Percentiles rank a stretch among this genome's conserved stretches.
Conservation (phyloP, 768 basidiomycete genomes). For the Neoboletus subvelutipes region DNA sequence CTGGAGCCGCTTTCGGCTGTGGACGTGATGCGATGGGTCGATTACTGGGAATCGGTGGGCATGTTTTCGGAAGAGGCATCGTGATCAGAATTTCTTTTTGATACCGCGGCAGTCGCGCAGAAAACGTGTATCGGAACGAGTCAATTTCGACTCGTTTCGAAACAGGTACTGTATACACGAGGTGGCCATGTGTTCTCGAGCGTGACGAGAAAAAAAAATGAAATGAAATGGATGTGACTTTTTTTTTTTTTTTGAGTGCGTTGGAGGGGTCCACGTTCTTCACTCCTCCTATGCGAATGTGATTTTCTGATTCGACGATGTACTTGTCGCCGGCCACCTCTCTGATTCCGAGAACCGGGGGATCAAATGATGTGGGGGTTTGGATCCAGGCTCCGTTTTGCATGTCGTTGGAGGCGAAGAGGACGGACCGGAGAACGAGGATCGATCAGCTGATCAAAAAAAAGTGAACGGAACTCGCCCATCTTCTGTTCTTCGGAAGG, state of each 20-base stretch:
- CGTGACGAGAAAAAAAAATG: neutral
- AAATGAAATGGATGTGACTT: neutral
- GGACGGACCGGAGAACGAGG: neutral
- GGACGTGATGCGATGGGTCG: slow-evolving; percentile 37
- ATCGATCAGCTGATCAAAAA: neutral
- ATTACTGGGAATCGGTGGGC: slow-evolving; percentile 36
- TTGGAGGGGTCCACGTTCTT: neutral
- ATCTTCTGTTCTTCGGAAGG: neutral
- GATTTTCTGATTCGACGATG: neutral
- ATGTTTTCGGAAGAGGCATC: slow-evolving; percentile 16
- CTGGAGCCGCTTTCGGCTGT: slow-evolving; percentile 25
- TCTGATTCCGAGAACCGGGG: neutral
- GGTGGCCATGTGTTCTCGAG: neutral
- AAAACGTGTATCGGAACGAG: neutral
- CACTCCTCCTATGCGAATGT: neutral
- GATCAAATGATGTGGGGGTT: neutral
- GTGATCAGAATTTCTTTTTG: neutral
- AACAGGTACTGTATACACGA: neutral
- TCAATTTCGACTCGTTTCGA: neutral
- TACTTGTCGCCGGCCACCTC: neutral
- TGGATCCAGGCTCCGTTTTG: neutral
- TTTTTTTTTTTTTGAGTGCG: too few species aligned
- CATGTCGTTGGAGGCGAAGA: slow-evolving; percentile 2
- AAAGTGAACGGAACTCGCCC: neutral
- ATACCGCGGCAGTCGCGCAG: neutral